Evolutionary conservation across 1,139 yeast genomes (phyloP).

Genomic region (Hanseniaspora sp.): DNA sequence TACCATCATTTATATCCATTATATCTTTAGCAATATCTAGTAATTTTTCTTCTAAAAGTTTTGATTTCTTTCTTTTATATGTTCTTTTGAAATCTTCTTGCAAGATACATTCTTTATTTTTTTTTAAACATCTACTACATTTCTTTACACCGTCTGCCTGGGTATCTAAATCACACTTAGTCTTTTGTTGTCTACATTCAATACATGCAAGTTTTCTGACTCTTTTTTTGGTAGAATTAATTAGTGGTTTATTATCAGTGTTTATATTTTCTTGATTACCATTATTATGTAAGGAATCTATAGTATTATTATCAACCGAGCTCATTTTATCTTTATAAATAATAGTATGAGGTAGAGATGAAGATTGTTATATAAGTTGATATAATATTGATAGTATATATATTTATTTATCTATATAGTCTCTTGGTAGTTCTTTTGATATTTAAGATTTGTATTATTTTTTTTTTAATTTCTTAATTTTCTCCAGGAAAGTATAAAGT

Average conservation of each 20-base stretch:
- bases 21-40: conserved; percentile 11
- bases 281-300: too few species aligned
- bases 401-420: too few species aligned
- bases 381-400: too few species aligned
- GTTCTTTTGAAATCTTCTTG: conserved; percentile 79
- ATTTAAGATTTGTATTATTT: too few species aligned
- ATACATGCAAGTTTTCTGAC: conserved; percentile 74
- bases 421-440: too few species aligned
- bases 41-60: conserved; percentile 72
- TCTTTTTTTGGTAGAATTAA: conserved; percentile 16
- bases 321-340: too few species aligned
- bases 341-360: too few species aligned
- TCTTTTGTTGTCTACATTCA: conserved; percentile 90
- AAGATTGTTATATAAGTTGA: too few species aligned
- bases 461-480: too few species aligned
- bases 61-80: conserved; percentile 73
- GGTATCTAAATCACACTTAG: conserved; percentile 63
- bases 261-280: neutral
- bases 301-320: too few species aligned
- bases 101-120: conserved; percentile 57
- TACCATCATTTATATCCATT: conserved; percentile 7
- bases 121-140: conserved; percentile 68
- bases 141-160: conserved; percentile 66
- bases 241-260: neutral
- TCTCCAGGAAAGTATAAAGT: too few species aligned